These are phyloP conservation scores for Saccharomycopsis oosterbeekiorum DNA, from an alignment of 805 yeast genomes.

Conservation along the genomic window DNA sequence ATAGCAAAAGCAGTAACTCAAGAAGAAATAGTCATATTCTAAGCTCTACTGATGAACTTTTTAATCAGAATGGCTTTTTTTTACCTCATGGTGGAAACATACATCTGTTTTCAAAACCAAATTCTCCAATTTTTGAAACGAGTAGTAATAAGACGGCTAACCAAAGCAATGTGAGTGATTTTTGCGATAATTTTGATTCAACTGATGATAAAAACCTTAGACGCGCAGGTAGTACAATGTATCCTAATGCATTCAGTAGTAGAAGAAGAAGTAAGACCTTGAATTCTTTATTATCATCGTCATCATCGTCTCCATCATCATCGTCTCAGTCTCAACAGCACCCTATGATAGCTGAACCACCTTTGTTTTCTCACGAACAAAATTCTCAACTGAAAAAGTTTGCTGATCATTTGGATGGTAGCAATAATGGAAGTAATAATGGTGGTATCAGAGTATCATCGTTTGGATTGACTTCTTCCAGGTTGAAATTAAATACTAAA, in stretches of 20 bases:
- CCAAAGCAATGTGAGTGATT: background rate
- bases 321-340: background rate
- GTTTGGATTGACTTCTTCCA: background rate
- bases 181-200: background rate
- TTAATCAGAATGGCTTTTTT: background rate
- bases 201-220: background rate
- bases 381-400: background rate
- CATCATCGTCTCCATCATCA: background rate
- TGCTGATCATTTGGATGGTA: background rate
- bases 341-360: background rate
- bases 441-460: background rate
- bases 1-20: background rate
- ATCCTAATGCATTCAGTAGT: background rate
- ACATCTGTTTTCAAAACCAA: conserved; percentile 7
- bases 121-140: conserved; percentile 4
- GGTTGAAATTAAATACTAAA: background rate
- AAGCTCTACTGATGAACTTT: background rate
- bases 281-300: conserved; percentile 4
- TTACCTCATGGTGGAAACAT: background rate
- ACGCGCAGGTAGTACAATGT: background rate
- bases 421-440: background rate
- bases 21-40: background rate
- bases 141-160: background rate
- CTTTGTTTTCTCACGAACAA: background rate
- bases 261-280: conserved; percentile 16